Evolutionary conservation across 176 grass and related monocot genomes (phyloP), one percentile per base, ranked within the genome.

Genomic region (Ananas comosus): DNA sequence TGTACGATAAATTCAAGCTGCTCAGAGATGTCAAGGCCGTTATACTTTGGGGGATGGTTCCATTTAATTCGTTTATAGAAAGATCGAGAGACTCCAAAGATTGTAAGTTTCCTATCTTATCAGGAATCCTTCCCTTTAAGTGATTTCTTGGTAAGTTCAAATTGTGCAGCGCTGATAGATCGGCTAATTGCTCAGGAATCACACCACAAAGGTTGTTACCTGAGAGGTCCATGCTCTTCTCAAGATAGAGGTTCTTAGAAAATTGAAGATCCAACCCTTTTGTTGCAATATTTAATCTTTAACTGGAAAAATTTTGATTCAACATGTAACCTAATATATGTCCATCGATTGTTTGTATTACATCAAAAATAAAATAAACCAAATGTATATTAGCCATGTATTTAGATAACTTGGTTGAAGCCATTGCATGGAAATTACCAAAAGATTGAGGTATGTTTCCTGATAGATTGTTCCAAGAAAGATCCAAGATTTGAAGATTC

Each of bases 31-130:
- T 78, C 3, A 91, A 22, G 3, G 51, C 0, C 7, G 73, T 22
- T 0, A 86, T 22, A 49, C 48, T 63, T 2, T 14, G 0, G 2
- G 78, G 78, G 25, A 88, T 87, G 61, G 53, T 50, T n/a, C 81
- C 81, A 0, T 13, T 79, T 23, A 91, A 19, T 0, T 70, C 29
- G 13, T 91, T 87, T 1, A 12, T 58, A 0, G 70, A 87, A 7
- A 87, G 54, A 53, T 91, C 80, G 0, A 87, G 69, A 10, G 88
- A 91, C 16, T 84, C 84, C 63, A 91, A 27, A 1, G 52, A n/a
- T 0, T 28, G 86, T n/a, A n/a, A 66, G 0, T 2, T 0, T 8
- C 83, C 80, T 61, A 84, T 87, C 0, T n/a, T 64, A 1, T 78
- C 4, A 0, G 63, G 67, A 51, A 78, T 77, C 2, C 48, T 48